Base-by-base conservation (phyloP, 2,329 filamentous ascomycete species). In the Fusarium acutatum region DNA sequence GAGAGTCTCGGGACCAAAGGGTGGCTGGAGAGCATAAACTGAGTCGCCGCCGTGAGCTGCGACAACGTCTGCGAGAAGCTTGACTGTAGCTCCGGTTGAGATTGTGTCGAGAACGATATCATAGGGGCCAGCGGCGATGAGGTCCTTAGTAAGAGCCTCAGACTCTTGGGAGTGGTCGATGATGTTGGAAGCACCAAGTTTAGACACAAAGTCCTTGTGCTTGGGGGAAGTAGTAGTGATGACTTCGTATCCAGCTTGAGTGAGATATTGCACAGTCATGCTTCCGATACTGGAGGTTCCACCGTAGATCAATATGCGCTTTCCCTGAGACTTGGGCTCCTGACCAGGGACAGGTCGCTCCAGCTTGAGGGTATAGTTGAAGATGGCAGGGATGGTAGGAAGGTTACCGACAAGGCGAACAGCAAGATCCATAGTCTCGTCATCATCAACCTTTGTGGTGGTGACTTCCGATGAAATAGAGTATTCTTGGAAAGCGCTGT, bases 211-310 rank as follows among this genome's bases (percentile, higher is more conserved):
- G 18, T 53, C 58, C 34, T 56, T 59, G 30, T 74, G 72, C 26
- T 49, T 71, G n/a, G 72, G 72, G 1, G 72, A 74, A 7, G 69
- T 70, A 17, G 72, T 74, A 3, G 72, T 74, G 44, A 75, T 44
- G 7, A 73, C 65, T 22, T 74, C 59, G 14, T 70, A 74, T n/a
- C 72, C 72, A 35, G 72, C 59, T 44, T 74, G 72, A 18, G 41
- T 67, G 7, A 74, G 65, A 26, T 74, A 74, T 12, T 74, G 72
- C 1, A 73, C 46, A 20, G 72, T 47, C 18, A 74, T 52, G 14
- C 72, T 74, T 1, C 72, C 72, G 13, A 74, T 61, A 10, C 72
- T 75, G 4, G 72, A 74, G 1, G 72, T 75, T 43, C 72, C 72
- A 9, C 72, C 72, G 13, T 74, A 74, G 18, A 74, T 38, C 14